Conservation (phyloP, 2,329 filamentous ascomycete species). For the Davidsoniella neocaledoniae region DNA sequence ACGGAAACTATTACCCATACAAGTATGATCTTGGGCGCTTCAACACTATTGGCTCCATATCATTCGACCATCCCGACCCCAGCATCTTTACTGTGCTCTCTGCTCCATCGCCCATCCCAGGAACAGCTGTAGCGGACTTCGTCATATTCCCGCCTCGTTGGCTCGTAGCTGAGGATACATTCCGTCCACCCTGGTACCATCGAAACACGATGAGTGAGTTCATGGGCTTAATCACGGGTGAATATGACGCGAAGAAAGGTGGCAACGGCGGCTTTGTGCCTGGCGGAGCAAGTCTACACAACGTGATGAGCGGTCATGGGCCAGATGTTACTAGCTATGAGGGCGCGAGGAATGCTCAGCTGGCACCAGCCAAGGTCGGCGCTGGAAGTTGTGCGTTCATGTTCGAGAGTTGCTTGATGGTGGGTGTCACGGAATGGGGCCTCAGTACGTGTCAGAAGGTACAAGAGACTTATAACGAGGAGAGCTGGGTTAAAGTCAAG, state of each 20-base stretch:
- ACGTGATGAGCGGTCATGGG: conserved; percentile 52
- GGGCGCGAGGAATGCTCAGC: conserved; percentile 36
- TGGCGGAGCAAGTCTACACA: conserved; percentile 46
- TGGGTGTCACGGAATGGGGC: conserved; percentile 57
- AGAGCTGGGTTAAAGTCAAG: conserved; percentile 61
- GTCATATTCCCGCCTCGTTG: conserved; percentile 58
- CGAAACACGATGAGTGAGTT: conserved; percentile 52
- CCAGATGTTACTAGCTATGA: conserved; percentile 41
- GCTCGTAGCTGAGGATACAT: conserved; percentile 53
- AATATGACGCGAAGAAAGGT: conserved; percentile 46
- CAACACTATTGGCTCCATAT: conserved; percentile 56
- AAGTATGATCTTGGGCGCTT: conserved; percentile 70
- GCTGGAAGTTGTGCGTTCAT: conserved; percentile 48
- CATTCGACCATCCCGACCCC: conserved; percentile 63
- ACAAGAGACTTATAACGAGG: conserved; percentile 54
- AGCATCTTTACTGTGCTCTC: conserved; percentile 60
- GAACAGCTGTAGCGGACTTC: conserved; percentile 53
- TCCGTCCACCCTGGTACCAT: conserved; percentile 58
- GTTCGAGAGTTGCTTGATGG: conserved; percentile 53
- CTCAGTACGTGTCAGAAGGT: conserved; percentile 39
- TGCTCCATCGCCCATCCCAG: conserved; percentile 40
- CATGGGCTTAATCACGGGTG: conserved; percentile 41
- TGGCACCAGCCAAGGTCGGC: conserved; percentile 41
- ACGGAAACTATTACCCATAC: conserved; percentile 64
- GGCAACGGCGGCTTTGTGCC: conserved; percentile 37